Evolutionary conservation across 352 stramenopile species (phyloP).

Genomic region (Pythium aphanidermatum): DNA sequence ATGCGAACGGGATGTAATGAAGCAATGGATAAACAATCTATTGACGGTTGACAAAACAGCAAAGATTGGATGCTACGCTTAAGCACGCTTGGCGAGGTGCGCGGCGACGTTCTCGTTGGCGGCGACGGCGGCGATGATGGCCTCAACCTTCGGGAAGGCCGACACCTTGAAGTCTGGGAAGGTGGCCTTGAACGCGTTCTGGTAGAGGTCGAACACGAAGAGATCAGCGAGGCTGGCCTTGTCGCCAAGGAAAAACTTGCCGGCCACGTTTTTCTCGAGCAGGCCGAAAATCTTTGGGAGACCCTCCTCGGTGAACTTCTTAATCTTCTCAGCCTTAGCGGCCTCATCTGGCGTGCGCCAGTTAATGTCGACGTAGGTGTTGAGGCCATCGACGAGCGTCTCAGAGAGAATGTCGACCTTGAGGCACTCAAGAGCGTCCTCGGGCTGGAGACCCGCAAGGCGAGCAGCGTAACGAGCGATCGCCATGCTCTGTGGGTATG

Average conservation of each 20-base stretch:
- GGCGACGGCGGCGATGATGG: conserved; percentile 27
- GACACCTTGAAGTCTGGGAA: conserved; percentile 29
- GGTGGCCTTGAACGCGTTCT: conserved; percentile 28
- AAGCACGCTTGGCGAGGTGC: conserved; percentile 25
- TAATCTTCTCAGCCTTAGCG: conserved; percentile 38
- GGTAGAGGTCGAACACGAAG: conserved; percentile 40
- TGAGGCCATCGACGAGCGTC: conserved; percentile 33
- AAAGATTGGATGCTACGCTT: conserved; percentile 5
- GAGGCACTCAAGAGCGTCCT: conserved; percentile 38
- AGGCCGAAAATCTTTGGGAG: conserved; percentile 29
- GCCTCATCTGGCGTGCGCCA: conserved; percentile 32
- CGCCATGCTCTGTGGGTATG: conserved; percentile 47
- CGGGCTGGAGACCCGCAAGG: conserved; percentile 46
- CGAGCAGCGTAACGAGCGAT: conserved; percentile 51
- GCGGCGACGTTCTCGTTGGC: conserved; percentile 27
- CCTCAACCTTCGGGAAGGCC: conserved; percentile 38
- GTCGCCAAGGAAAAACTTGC: conserved; percentile 45
- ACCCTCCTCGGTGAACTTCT: conserved; percentile 31
- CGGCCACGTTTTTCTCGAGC: conserved; percentile 31
- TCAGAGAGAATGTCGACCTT: conserved; percentile 39
- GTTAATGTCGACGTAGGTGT: conserved; percentile 31
- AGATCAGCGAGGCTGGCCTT: conserved; percentile 42
- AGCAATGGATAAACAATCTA: neutral
- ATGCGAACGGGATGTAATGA: neutral
- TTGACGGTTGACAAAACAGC: neutral